Base-by-base conservation (phyloP, 345 rosid species). In the Psidium friedrichsthalianum region DNA sequence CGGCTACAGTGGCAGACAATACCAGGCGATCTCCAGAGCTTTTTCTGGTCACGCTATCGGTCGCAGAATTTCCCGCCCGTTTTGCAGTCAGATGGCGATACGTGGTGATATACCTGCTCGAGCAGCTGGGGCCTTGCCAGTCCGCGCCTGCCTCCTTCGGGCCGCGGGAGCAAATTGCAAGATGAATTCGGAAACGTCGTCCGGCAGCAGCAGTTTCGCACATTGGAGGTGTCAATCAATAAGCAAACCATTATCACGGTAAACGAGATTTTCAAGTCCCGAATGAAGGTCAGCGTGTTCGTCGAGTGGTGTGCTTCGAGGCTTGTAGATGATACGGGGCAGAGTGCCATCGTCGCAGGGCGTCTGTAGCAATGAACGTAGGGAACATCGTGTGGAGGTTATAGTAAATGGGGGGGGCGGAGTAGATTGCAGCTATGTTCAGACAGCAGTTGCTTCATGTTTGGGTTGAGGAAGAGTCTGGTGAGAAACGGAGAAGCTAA, bases 401-500 rank as follows among this genome's bases (percentile, higher is more conserved):
- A 93, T 83, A 94, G 96, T 42, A 94, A 92, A n/a, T n/a, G n/a
- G n/a, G 83, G 94, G 93, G 36, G 92, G 90, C 57, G 94, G 94
- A 51, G 90, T 89, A n/a, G n/a, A n/a, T n/a, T 9, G 85, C 29
- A 11, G 87, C 92, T 85, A 90, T 92, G 83, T 89, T 89, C 82
- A 90, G 90, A 91, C 96, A 90, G 84, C 96, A 90, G 92, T 92
- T 84, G 93, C 94, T 89, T 92, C 91, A 9, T 95, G n/a, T n/a
- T n/a, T n/a, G n/a, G n/a, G n/a, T 92, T 47, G 99, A 98, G 91
- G 99, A 98, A 61, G 99, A 94, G 90, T 90, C 94, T 56, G 90
- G 94, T 56, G 98, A 94, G 91, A 92, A 92, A 88, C 91, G 94
- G 99, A 98, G 93, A 98, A 93, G 91, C 99, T n/a, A 94, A 82